Conservation (phyloP, 2,329 filamentous ascomycete species). For the Venturia pyrina region DNA sequence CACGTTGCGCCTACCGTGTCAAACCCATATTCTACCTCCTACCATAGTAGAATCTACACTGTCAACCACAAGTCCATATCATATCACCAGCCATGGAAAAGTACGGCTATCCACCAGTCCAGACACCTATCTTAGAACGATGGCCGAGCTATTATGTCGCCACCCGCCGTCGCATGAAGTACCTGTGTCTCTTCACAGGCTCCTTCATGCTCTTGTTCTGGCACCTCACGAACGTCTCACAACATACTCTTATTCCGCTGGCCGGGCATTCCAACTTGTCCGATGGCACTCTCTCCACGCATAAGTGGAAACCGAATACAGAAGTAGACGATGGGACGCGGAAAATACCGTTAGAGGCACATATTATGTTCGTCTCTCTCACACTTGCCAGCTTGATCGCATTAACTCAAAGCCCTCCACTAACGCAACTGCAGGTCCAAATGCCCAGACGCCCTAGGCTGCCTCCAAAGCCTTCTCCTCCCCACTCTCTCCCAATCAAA, state of each 20-base stretch:
- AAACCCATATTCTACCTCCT: not conserved
- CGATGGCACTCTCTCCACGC: not conserved
- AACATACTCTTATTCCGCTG: not conserved
- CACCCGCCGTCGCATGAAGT: not conserved
- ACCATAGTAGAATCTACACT: not conserved
- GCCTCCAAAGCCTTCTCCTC: constrained; percentile 68
- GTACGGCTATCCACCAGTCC: constrained; percentile 5
- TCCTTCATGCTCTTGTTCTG: not conserved
- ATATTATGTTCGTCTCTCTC: constrained; percentile 59
- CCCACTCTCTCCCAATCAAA: constrained; percentile 65
- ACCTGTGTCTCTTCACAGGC: not conserved
- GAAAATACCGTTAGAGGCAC: constrained; percentile 71
- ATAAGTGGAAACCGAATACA: not conserved
- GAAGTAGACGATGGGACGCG: not conserved
- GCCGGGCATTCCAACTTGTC: not conserved
- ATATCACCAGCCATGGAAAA: not conserved
- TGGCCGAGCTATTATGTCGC: not conserved
- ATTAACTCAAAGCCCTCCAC: constrained; percentile 1
- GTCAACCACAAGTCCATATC: not conserved
- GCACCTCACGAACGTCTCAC: not conserved
- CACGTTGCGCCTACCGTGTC: not conserved
- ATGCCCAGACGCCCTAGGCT: constrained; percentile 84
- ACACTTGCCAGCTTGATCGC: not conserved
- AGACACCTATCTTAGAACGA: not conserved
- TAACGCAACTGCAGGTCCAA: constrained; percentile 41